Evolutionary conservation across 2,329 filamentous ascomycete species (phyloP).

Genomic region (Epichloe sylvatica): DNA sequence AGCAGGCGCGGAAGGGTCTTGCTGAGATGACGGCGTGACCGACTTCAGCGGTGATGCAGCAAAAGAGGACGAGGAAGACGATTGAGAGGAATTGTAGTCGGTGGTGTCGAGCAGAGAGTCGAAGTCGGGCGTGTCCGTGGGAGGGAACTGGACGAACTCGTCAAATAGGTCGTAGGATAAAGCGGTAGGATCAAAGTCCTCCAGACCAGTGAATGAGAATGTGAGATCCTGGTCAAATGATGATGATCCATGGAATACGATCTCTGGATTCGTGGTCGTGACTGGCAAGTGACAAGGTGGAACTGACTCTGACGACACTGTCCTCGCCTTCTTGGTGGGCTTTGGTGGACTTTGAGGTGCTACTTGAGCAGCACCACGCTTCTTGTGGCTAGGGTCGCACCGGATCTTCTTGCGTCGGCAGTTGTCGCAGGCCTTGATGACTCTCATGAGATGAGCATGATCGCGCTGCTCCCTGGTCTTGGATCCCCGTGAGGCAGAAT

Average conservation of each 20-base stretch:
- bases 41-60: constrained; percentile 15
- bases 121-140: constrained; percentile 23
- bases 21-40: constrained; percentile 13
- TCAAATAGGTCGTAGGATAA: constrained; percentile 25
- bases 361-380: constrained; percentile 23
- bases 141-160: constrained; percentile 32
- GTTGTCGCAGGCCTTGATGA: constrained; percentile 51
- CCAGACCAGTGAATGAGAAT: constrained; percentile 12
- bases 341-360: constrained; percentile 19
- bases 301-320: constrained; percentile 8
- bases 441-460: constrained; percentile 52
- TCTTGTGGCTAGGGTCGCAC: constrained; percentile 47
- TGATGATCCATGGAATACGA: constrained; percentile 1
- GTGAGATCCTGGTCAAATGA: constrained; percentile 10
- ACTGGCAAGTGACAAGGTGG: constrained; percentile 10
- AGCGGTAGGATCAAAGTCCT: constrained; percentile 8
- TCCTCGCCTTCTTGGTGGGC: constrained; percentile 29
- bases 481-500: constrained; percentile 45
- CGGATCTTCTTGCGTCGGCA: constrained; percentile 51
- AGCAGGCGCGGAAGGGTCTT: constrained; percentile 8
- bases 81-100: constrained; percentile 27
- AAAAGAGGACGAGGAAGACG: constrained; percentile 13
- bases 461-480: constrained; percentile 56
- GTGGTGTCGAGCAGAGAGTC: constrained; percentile 33
- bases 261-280: background rate